phyloP scores from a whole-genome alignment of 2,329 filamentous ascomycete species.

The Sclerotinia trifoliorum region DNA sequence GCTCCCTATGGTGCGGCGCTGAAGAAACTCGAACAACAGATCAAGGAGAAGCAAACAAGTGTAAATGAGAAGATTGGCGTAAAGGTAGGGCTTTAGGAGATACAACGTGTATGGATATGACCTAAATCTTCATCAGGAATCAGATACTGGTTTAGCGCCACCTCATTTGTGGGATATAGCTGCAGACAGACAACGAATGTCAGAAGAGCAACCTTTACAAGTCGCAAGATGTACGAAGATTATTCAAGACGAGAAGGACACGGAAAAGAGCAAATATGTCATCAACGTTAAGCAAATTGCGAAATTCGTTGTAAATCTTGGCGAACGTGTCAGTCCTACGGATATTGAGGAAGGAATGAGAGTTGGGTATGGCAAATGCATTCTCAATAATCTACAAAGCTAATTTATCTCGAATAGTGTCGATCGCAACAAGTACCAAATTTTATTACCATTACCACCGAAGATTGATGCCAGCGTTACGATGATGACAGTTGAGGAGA shows the following conservation, averaged over 20 bases:
- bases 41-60: slow-evolving; percentile 97
- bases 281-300: slow-evolving; percentile 99
- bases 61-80: slow-evolving; percentile 98
- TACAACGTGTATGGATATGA: not conserved
- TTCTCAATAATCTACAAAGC: slow-evolving; percentile 26
- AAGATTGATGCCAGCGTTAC: slow-evolving; percentile 99
- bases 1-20: slow-evolving; percentile 90
- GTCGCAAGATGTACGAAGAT: slow-evolving; percentile 99
- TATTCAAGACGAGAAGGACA: slow-evolving; percentile 92
- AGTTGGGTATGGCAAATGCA: slow-evolving; percentile 61
- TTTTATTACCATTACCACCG: slow-evolving; percentile 89
- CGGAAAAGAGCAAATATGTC: slow-evolving; percentile 99
- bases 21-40: slow-evolving; percentile 98
- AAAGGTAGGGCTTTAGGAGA: slow-evolving; percentile 52
- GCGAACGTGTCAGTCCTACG: slow-evolving; percentile 93
- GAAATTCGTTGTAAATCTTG: slow-evolving; percentile 97
- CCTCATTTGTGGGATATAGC: slow-evolving; percentile 99
- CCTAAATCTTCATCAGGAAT: slow-evolving; percentile 63
- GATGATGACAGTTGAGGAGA: slow-evolving; percentile 99
- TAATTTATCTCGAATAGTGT: slow-evolving; percentile 53
- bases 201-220: slow-evolving; percentile 95
- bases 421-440: slow-evolving; percentile 99
- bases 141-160: slow-evolving; percentile 94
- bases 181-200: slow-evolving; percentile 97
- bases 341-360: slow-evolving; percentile 99